phyloP scores from a whole-genome alignment of 805 yeast species.

The Grigorovia transvaalensis region DNA sequence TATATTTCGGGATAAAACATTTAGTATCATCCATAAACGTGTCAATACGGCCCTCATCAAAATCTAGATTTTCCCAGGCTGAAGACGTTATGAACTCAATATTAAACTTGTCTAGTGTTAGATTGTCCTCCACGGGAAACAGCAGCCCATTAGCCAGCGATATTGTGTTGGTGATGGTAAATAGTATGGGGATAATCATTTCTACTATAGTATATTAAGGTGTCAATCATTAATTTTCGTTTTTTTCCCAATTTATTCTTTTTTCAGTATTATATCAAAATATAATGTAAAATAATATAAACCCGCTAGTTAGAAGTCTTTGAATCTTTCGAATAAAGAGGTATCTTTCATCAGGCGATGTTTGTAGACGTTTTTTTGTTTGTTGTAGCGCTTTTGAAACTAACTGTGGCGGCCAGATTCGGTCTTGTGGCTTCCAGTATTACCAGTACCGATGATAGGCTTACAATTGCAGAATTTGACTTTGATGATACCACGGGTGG shows the following conservation, averaged over 20 bases:
- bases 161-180: neutral
- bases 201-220: neutral
- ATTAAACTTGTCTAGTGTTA: slow-evolving; percentile 10
- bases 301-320: too few species aligned
- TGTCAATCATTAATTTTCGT: neutral
- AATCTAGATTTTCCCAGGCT: slow-evolving; percentile 11
- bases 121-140: slow-evolving; percentile 16
- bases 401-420: neutral
- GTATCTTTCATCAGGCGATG: neutral
- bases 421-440: neutral
- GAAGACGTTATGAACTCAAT: slow-evolving; percentile 12
- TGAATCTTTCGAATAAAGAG: too few species aligned
- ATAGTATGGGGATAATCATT: neutral
- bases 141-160: slow-evolving; percentile 5
- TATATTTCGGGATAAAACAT: slow-evolving; percentile 15
- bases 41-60: slow-evolving; percentile 12
- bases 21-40: slow-evolving; percentile 12
- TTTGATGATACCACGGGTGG: neutral
- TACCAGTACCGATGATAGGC: neutral
- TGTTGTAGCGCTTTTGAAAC: neutral
- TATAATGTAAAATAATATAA: too few species aligned
- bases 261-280: neutral
- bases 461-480: neutral
- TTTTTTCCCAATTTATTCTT: neutral
- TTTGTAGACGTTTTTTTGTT: neutral